A percentile compares a stretch with the other conserved stretches of the same genome.
phyloP scores from a whole-genome alignment of 73 alveolate species.

The Uronychia setigera region DNA sequence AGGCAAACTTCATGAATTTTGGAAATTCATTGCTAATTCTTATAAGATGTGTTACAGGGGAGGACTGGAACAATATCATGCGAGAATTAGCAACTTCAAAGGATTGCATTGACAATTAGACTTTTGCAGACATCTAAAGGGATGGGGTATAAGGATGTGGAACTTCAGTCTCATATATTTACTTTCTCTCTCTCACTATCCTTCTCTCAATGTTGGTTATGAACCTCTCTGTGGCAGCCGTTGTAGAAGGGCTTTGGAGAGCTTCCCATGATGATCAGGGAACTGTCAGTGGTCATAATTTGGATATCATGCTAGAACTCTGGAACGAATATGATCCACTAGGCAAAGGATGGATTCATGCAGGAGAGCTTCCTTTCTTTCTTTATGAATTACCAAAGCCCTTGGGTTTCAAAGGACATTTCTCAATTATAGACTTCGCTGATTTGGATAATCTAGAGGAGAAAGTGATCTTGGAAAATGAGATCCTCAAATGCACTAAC shows the following conservation, averaged over 20 bases:
- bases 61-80: not conserved
- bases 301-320: not conserved
- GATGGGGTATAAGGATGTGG: conserved; percentile 11
- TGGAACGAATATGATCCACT: conserved; percentile 14
- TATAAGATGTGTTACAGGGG: not conserved
- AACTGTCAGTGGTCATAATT: not conserved
- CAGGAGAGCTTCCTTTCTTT: not conserved
- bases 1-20: not conserved
- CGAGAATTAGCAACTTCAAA: not conserved
- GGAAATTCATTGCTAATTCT: conserved; percentile 3
- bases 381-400: conserved; percentile 19
- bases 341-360: conserved; percentile 15
- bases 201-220: conserved; percentile 8
- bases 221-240: conserved; percentile 25
- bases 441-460: not conserved
- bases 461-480: not conserved
- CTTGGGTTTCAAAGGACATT: not conserved
- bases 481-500: no score
- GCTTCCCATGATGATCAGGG: not conserved
- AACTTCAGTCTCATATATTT: not conserved
- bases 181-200: conserved; percentile 1
- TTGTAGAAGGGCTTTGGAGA: conserved; percentile 7
- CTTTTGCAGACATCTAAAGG: not conserved
- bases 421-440: conserved; percentile 2
- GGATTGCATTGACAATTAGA: conserved; percentile 2